Percentiles rank a stretch among this genome's conserved stretches.
These are phyloP conservation scores for Cryptosporidium xiaoi DNA, from an alignment of 169 alveolate species.

Conservation along the genomic window DNA sequence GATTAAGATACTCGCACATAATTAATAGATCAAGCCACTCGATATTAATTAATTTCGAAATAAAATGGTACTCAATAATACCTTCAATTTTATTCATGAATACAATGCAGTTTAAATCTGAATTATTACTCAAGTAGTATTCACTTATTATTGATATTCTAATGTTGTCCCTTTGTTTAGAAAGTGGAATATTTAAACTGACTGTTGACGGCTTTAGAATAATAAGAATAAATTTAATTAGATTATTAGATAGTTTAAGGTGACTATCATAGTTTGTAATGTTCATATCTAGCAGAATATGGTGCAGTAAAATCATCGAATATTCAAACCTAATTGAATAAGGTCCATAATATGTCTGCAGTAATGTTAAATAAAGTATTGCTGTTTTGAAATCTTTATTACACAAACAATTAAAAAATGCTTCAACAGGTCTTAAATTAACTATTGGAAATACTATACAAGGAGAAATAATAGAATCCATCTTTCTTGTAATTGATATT, in stretches of 20 bases:
- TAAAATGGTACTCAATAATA: conserved; percentile 33
- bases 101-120: background rate
- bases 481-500: conserved; percentile 28
- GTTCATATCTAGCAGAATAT: background rate
- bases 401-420: conserved; percentile 5
- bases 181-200: conserved; percentile 34
- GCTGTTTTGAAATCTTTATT: conserved; percentile 18
- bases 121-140: too few species aligned
- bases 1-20: conserved; percentile 23
- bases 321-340: conserved; percentile 34
- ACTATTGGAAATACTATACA: conserved; percentile 49
- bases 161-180: background rate
- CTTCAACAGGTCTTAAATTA: conserved; percentile 8
- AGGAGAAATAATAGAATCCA: conserved; percentile 51
- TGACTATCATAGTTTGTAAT: conserved; percentile 13
- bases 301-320: conserved; percentile 10
- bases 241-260: background rate
- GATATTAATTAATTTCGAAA: conserved; percentile 20
- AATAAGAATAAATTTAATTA: conserved; percentile 39
- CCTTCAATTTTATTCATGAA: conserved; percentile 22
- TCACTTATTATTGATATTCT: conserved; percentile 14
- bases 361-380: conserved; percentile 28
- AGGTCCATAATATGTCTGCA: conserved; percentile 62
- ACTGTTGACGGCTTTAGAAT: conserved; percentile 25
- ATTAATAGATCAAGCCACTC: conserved; percentile 40